Evolutionary conservation across 1,284 basidiomycete species (phyloP), one percentile per base, ranked within the genome.

Genomic region (Pterulicium gracile): DNA sequence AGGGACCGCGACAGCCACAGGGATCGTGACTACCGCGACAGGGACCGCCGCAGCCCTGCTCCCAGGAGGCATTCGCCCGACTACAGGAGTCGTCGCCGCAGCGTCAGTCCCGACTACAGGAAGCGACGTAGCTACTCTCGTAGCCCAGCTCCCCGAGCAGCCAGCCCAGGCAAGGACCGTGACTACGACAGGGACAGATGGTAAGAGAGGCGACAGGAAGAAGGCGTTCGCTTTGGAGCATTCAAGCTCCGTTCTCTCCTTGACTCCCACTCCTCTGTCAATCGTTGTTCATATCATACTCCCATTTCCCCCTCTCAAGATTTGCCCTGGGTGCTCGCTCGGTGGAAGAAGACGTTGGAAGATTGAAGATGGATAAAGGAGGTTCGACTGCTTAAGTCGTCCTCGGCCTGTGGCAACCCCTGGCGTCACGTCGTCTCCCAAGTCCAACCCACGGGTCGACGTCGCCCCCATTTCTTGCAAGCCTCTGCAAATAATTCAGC

Each of bases 41-140:
- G 75, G n/a, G n/a, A n/a, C 48, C 7, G 27, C 27, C 80, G 84
- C 52, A 84, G 81, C 67, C 80, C 80, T 23, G 70, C 81, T 51
- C 75, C 80, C 24, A 59, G 65, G 46, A 65, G 27, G n/a, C 27
- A 32, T n/a, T 32, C 27, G 10, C 27, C 27, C 27, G 27, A 32
- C 27, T n/a, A 32, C n/a, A 32, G 27, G 27, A 7, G 71, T 48
- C 65, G 72, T 52, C 69, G 79, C 49, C 69, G 82, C 47, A 79
- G 83, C 67, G 84, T 81, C 49, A n/a, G n/a, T n/a, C 83, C 84
- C 49, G 83, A 86, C 54, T 78, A 82, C 53, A 71, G 81, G 55
- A 73, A 73, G 59, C 80, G 85, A 46, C 70, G 75, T 58, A 87
- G 82, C 65, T 82, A 86, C 55, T 87, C 83, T 47, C 73, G 81